Evolutionary conservation across 257 asterid species (phyloP).

Genomic region (Paraleonurus japonicus): DNA sequence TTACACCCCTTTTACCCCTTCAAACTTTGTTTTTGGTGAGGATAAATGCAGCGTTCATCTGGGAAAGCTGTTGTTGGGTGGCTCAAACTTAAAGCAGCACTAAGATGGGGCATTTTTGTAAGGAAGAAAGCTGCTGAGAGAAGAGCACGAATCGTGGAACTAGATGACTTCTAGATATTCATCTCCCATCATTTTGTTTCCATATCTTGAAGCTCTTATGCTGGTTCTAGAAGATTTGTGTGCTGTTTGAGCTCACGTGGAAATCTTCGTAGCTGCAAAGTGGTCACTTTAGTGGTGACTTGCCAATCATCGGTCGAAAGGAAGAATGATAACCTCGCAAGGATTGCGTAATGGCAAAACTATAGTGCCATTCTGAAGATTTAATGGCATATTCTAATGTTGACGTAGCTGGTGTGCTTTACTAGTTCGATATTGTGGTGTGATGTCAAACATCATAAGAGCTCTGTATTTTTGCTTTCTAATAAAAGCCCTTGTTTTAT

Average conservation of each 20-base stretch:
- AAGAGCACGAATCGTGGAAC: conserved; percentile 79
- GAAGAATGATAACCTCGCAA: background rate
- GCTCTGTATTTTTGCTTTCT: conserved; percentile 6
- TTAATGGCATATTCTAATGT: conserved; percentile 2
- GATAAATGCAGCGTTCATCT: conserved; percentile 68
- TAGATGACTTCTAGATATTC: conserved; percentile 55
- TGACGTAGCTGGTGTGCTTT: conserved; percentile 17
- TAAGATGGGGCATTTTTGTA: conserved; percentile 94
- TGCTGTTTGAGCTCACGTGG: background rate
- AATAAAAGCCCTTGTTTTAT: conserved; percentile 10
- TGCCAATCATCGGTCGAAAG: background rate
- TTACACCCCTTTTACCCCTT: conserved; percentile 54
- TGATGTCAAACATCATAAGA: background rate
- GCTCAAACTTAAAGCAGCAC: conserved; percentile 95
- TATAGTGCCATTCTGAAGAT: background rate
- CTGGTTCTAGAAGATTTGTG: background rate
- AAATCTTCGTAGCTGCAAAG: background rate
- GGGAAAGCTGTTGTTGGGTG: conserved; percentile 99
- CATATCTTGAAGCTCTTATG: background rate
- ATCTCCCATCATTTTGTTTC: background rate
- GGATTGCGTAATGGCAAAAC: background rate
- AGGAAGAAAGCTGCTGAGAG: conserved; percentile 97
- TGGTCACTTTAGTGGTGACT: background rate
- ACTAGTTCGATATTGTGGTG: conserved; percentile 2
- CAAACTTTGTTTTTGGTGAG: conserved; percentile 48